Conservation (phyloP, 495 filamentous ascomycete species). For the Daldinia concentrica region DNA sequence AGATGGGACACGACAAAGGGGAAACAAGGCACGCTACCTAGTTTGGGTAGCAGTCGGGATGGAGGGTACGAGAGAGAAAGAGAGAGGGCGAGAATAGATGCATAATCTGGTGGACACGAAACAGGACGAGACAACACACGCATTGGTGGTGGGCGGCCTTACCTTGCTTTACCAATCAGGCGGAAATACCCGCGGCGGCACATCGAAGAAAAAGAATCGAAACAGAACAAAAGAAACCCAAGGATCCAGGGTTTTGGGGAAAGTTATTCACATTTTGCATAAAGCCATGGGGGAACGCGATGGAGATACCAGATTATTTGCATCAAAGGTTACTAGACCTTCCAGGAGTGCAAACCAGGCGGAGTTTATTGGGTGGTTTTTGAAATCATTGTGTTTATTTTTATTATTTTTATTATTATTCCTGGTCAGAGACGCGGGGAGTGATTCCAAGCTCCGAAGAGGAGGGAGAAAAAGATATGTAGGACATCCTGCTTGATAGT, state of each 20-base stretch:
- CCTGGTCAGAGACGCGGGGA: not conserved
- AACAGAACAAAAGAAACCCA: conserved; percentile 19
- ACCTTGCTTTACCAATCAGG: conserved; percentile 42
- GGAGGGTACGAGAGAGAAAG: not conserved
- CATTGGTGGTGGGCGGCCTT: conserved; percentile 29
- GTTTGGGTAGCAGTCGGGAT: not conserved
- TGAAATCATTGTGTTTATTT: not conserved
- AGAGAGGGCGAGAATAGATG: conserved; percentile 22
- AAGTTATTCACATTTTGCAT: conserved; percentile 21
- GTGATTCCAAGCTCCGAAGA: not conserved
- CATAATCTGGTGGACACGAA: conserved; percentile 37
- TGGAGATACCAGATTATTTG: conserved; percentile 46
- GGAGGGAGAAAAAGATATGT: not conserved
- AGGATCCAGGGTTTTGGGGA: conserved; percentile 28
- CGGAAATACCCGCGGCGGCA: conserved; percentile 25
- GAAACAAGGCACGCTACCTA: not conserved
- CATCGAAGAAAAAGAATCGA: conserved; percentile 10
- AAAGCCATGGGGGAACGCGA: conserved; percentile 18
- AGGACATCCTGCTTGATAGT: not conserved
- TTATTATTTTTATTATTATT: conserved; percentile 5
- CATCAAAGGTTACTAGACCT: conserved; percentile 43
- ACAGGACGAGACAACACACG: conserved; percentile 16
- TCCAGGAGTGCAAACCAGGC: conserved; percentile 27
- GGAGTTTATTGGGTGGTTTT: conserved; percentile 23
- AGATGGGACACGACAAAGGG: not conserved